Evolutionary conservation across 2,329 filamentous ascomycete genomes (phyloP).

Genomic region (Aspergillus fijiensis): DNA sequence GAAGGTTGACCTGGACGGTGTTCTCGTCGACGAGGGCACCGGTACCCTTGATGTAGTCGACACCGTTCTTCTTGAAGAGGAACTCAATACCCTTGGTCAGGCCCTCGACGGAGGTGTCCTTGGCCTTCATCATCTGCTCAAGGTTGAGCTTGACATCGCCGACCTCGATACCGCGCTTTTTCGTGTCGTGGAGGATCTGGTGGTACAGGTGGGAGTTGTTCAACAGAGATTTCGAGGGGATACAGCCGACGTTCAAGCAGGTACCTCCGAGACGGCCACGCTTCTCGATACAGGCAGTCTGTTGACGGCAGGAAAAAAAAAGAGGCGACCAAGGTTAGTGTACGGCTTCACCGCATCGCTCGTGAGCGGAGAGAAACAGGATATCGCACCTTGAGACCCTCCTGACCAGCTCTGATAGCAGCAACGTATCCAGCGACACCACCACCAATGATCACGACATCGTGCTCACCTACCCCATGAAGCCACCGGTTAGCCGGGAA

Average conservation of each 20-base stretch:
- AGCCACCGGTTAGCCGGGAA: conserved; percentile 18
- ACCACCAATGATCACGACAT: conserved; percentile 95
- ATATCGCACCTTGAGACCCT: conserved; percentile 79
- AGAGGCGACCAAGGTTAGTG: conserved; percentile 13
- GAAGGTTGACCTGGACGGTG: conserved; percentile 84
- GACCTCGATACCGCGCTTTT: conserved; percentile 95
- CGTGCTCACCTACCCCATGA: conserved; percentile 72
- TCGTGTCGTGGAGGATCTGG: conserved; percentile 93
- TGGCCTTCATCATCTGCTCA: conserved; percentile 95
- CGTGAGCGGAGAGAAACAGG: not conserved
- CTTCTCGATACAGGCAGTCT: conserved; percentile 99
- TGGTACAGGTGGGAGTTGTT: conserved; percentile 99
- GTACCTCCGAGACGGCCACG: conserved; percentile 91
- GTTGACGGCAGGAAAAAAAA: conserved; percentile 5
- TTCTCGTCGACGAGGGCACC: conserved; percentile 85
- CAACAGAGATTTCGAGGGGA: conserved; percentile 97
- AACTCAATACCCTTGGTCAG: conserved; percentile 98
- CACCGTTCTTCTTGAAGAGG: conserved; percentile 98
- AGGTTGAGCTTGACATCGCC: conserved; percentile 97
- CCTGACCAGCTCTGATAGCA: conserved; percentile 97
- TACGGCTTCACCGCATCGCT: conserved; percentile 3
- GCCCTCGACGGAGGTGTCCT: conserved; percentile 83
- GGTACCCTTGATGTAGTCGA: conserved; percentile 95
- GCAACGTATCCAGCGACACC: conserved; percentile 98
- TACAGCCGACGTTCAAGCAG: conserved; percentile 98